phyloP scores from a whole-genome alignment of 129 eudicot genomes.

The Silybum marianum region DNA sequence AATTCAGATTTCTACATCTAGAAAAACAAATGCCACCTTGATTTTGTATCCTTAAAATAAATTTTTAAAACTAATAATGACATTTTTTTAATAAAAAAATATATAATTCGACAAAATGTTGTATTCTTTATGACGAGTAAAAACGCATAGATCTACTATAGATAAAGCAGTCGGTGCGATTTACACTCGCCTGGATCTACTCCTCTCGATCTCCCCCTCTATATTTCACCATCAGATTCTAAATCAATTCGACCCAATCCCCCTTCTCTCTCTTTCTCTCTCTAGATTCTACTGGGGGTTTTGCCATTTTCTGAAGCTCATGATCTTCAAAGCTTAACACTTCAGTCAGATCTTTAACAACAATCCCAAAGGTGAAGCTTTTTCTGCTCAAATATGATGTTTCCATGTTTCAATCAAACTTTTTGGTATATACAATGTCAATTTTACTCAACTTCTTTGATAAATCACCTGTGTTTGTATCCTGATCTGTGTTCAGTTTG shows the following conservation, averaged over 20 bases:
- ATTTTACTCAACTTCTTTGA: background rate
- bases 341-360: conserved; percentile 10
- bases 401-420: background rate
- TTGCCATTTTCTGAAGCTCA: conserved; percentile 9
- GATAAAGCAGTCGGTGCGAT: conserved; percentile 28
- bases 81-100: no score
- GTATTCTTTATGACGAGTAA: background rate
- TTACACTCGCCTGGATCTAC: conserved; percentile 26
- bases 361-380: conserved; percentile 20
- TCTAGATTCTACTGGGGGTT: background rate
- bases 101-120: no score
- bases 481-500: background rate
- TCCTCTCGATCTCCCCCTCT: background rate
- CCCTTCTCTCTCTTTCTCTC: background rate
- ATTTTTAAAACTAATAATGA: no score
- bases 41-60: no score
- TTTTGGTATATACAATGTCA: background rate
- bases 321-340: conserved; percentile 3
- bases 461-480: background rate
- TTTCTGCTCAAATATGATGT: background rate
- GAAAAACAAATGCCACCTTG: no score
- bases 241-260: conserved; percentile 1
- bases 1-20: no score
- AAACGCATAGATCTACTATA: conserved; percentile 12
- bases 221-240: conserved; percentile 20